Percentiles rank a stretch among this genome's conserved stretches.
Conservation (phyloP, 2,329 filamentous ascomycete genomes). For the Magnaporthiopsis rhizophila region DNA sequence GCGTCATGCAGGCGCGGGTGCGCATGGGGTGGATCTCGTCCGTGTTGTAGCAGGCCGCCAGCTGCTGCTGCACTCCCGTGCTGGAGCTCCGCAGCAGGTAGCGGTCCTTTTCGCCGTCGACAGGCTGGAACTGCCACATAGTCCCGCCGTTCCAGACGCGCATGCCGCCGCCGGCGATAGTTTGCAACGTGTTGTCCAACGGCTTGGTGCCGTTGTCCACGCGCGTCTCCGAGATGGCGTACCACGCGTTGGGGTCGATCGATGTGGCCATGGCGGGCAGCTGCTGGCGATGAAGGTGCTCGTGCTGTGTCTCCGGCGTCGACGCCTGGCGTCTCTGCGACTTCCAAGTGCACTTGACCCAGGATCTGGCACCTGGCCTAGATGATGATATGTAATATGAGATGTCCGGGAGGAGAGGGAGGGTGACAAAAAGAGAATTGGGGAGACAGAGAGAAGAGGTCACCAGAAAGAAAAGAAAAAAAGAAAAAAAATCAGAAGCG, state of each 20-base stretch:
- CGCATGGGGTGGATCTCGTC: conserved; percentile 5
- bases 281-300: not conserved
- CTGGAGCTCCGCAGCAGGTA: conserved; percentile 5
- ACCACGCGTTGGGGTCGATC: conserved; percentile 8
- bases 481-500: not conserved
- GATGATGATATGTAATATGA: too few species aligned
- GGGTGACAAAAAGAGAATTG: not conserved
- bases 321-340: not conserved
- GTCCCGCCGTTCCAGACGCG: conserved; percentile 1
- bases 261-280: conserved; percentile 2
- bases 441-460: not conserved
- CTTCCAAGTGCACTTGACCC: not conserved
- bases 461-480: not conserved
- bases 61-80: not conserved
- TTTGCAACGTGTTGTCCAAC: conserved; percentile 5
- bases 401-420: not conserved
- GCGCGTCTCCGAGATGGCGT: conserved; percentile 8
- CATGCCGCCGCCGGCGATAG: not conserved
- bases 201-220: conserved; percentile 5
- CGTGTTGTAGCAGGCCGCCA: conserved; percentile 5
- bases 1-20: conserved; percentile 6
- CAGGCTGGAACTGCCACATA: conserved; percentile 7
- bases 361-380: too few species aligned
- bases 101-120: not conserved
- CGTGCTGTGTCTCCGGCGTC: not conserved